Conservation (phyloP, 2,329 filamentous ascomycete species). For the Alternaria atra region DNA sequence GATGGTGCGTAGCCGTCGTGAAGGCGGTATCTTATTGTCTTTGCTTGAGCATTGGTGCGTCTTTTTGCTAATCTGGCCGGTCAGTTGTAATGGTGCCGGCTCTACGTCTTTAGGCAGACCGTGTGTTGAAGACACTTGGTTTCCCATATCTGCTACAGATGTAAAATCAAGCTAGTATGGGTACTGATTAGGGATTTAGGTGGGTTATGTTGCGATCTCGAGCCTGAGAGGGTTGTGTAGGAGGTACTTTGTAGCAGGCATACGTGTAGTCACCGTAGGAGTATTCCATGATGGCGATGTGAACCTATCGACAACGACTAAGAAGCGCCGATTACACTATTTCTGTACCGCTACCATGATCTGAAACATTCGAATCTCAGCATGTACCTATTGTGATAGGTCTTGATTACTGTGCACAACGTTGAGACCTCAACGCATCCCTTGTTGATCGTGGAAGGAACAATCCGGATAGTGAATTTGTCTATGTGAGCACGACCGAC, state of each 20-base stretch:
- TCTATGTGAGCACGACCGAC: too few species aligned
- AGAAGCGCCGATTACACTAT: background rate
- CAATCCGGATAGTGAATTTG: too few species aligned
- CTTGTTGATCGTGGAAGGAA: too few species aligned
- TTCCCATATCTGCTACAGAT: background rate
- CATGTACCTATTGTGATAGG: too few species aligned
- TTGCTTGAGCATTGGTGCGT: background rate
- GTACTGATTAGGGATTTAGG: background rate
- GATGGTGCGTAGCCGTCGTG: background rate
- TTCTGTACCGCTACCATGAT: too few species aligned
- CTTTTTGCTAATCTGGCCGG: background rate
- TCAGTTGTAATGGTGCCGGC: background rate
- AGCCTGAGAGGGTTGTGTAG: background rate
- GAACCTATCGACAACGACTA: background rate
- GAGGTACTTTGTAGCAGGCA: background rate
- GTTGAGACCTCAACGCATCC: too few species aligned
- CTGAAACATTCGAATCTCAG: too few species aligned
- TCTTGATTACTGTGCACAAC: too few species aligned
- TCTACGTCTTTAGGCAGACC: background rate
- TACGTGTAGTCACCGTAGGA: background rate
- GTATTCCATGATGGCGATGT: background rate
- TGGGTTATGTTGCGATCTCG: background rate
- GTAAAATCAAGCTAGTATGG: background rate
- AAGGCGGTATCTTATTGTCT: background rate
- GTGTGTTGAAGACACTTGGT: background rate